Evolutionary conservation across 805 yeast genomes (phyloP).

Genomic region (Sugiyamaella marilandica): DNA sequence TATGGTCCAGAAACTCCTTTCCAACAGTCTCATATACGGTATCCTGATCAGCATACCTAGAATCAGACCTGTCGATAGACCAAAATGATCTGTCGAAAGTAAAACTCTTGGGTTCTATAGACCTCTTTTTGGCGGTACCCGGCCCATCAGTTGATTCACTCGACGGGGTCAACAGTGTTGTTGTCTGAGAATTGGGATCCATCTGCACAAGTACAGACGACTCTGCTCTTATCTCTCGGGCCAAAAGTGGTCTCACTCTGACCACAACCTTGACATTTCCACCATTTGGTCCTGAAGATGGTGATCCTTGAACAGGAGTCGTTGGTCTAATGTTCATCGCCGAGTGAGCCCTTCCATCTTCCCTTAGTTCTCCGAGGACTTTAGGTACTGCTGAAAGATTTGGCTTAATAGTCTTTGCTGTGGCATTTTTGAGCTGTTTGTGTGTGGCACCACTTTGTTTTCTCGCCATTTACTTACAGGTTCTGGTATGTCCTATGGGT

Average conservation of each 20-base stretch:
- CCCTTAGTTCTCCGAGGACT: neutral
- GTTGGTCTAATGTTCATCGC: neutral
- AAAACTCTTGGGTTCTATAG: slow-evolving; percentile 36
- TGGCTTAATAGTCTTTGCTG: neutral
- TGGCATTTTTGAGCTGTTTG: neutral
- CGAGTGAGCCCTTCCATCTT: neutral
- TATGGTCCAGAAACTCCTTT: slow-evolving; percentile 53
- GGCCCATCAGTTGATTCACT: slow-evolving; percentile 9
- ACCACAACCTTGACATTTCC: slow-evolving; percentile 39
- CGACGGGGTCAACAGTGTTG: slow-evolving; percentile 20
- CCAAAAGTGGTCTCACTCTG: slow-evolving; percentile 35
- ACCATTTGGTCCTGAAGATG: neutral
- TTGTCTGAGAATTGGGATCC: slow-evolving; percentile 17
- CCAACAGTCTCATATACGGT: slow-evolving; percentile 54
- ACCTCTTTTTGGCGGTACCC: slow-evolving; percentile 24
- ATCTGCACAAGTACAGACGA: slow-evolving; percentile 18
- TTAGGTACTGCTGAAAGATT: neutral
- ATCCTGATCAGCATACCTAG: slow-evolving; percentile 43
- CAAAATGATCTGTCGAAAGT: slow-evolving; percentile 50
- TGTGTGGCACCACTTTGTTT: neutral
- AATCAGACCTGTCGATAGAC: slow-evolving; percentile 38
- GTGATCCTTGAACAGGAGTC: neutral
- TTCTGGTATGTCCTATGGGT: neutral
- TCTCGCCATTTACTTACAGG: neutral
- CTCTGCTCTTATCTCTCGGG: slow-evolving; percentile 21